Percentiles rank a stretch among this genome's conserved stretches.
Evolutionary conservation across 2,329 filamentous ascomycete species (phyloP).

Genomic region (Trichoderma atrobrunneum): DNA sequence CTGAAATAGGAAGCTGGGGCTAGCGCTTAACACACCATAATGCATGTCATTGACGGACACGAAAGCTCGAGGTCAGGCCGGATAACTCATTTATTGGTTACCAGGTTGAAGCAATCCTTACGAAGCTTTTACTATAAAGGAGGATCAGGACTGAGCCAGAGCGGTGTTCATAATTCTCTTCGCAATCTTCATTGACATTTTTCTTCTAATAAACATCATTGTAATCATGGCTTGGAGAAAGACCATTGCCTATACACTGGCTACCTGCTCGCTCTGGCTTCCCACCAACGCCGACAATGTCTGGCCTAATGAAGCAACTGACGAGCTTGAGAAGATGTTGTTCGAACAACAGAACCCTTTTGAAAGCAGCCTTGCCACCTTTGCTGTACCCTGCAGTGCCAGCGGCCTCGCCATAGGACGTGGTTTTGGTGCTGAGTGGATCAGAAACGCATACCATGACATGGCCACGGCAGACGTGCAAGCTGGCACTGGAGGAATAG

Average conservation of each 20-base stretch:
- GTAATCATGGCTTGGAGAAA: background rate
- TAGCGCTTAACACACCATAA: background rate
- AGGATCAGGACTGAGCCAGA: background rate
- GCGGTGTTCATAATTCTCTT: background rate
- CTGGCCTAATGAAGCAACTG: background rate
- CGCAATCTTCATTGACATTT: background rate
- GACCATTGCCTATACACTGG: background rate
- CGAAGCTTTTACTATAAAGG: background rate
- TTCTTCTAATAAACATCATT: background rate
- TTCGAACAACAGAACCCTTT: background rate
- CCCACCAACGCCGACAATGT: background rate
- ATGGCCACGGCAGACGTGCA: background rate
- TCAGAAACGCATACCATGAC: background rate
- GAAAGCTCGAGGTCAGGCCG: background rate
- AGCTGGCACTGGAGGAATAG: background rate
- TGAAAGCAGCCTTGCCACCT: background rate
- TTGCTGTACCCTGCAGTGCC: background rate
- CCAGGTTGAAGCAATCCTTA: background rate
- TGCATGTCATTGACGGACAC: background rate
- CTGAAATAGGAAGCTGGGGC: background rate
- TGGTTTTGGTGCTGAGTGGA: background rate
- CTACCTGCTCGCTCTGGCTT: background rate
- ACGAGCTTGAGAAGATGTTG: background rate
- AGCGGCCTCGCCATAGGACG: background rate
- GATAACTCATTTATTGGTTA: background rate